Base-by-base conservation (phyloP, 225 moss, liverwort and hornwort species). In the Antitrichia curtipendula region DNA sequence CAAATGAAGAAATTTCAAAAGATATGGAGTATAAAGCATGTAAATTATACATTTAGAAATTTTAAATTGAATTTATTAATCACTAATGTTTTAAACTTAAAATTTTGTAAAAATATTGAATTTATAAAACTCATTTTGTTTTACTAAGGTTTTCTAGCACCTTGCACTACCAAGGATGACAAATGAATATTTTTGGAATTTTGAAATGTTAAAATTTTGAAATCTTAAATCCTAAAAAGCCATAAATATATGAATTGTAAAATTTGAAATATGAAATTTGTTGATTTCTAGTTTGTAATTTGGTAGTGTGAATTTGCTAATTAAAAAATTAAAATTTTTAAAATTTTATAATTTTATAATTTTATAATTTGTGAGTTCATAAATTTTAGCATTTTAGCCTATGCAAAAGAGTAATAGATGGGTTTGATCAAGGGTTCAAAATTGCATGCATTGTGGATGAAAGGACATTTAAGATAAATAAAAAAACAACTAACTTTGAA, bases 191-290 rank as follows among this genome's bases (percentile, higher is more conserved):
- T 13, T 20, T 50, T 22, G 14, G 8, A 52, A 22, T 50, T 22
- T 52, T 22, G 1, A 20, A 29, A 47, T 47, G 18, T 10, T 47
- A 16, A 29, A 45, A 47, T 45, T 16, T 28, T 28, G 10, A 71
- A 68, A 16, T 0, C 0, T 2, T 5, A 29, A 45, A 28, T 43
- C 2, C 27, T 29, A 18, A 10, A 72, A 31, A 40, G 0, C 7
- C 31, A 29, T 18, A 47, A 29, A 29, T 29, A 19, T 43, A 12
- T 19, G 2, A 31, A 47, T 31, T 31, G 2, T 29, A 45, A 29
- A 72, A 17, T 29, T 29, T 18, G 4, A 45, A 28, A 45, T 5
- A 41, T 27, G 5, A 1, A 3, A 16, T 28, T 27, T 17, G 10
- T 16, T 70, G 0, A 47, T 4, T 47, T 47, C 19, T 11, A 31